A percentile compares a stretch with the other conserved stretches of the same genome.
These are phyloP conservation scores for Rhododendron ferrugineum DNA, from an alignment of 148 eudicot species.

Conservation along the genomic window DNA sequence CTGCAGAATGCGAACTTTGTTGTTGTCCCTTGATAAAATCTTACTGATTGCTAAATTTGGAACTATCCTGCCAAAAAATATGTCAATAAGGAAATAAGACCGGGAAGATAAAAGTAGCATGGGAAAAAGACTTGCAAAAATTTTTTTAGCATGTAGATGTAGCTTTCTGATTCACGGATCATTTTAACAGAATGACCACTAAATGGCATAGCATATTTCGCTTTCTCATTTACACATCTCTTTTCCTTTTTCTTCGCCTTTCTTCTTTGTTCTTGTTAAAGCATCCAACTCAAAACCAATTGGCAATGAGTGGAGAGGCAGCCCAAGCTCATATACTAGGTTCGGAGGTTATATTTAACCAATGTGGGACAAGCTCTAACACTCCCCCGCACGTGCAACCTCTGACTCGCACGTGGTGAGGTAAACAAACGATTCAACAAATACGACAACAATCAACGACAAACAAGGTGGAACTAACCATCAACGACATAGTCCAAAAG, in stretches of 20 bases:
- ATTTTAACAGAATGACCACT: background rate
- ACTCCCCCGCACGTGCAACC: too few relatives aligned
- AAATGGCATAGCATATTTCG: background rate
- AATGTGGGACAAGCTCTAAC: too few relatives aligned
- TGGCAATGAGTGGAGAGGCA: too few relatives aligned
- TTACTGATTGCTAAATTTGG: conserved; percentile 97
- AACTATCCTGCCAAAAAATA: conserved; percentile 62
- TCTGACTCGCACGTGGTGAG: too few relatives aligned
- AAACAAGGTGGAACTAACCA: too few relatives aligned
- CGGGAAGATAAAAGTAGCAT: background rate
- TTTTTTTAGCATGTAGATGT: background rate
- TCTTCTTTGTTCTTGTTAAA: background rate
- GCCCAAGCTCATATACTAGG: too few relatives aligned
- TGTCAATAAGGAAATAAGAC: background rate
- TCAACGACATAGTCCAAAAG: too few relatives aligned
- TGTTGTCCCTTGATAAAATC: conserved; percentile 76
- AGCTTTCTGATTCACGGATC: background rate
- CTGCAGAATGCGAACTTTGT: conserved; percentile 93
- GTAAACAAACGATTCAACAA: too few relatives aligned
- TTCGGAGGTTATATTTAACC: too few relatives aligned
- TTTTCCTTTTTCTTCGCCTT: background rate
- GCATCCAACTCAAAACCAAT: too few relatives aligned
- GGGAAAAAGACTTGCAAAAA: background rate
- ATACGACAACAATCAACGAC: too few relatives aligned
- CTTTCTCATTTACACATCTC: background rate